Conservation (phyloP, 2,329 filamentous ascomycete species). For the Cercospora nicotianae region DNA sequence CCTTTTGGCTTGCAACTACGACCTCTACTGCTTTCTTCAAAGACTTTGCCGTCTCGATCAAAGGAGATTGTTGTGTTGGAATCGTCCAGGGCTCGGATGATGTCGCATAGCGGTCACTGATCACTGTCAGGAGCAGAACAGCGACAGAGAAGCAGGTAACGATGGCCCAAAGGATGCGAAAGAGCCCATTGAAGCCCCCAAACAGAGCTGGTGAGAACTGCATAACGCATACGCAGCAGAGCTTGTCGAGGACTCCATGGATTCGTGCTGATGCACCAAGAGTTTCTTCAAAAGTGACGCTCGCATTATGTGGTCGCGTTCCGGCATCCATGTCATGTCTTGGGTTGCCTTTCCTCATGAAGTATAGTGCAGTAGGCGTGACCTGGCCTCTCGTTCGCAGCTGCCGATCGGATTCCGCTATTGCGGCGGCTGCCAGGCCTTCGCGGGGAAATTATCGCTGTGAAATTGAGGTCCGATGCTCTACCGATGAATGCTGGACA, state of each 20-base stretch:
- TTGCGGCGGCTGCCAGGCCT: background rate
- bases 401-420: background rate
- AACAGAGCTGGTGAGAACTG: background rate
- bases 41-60: background rate
- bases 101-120: background rate
- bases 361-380: background rate
- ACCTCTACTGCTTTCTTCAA: background rate
- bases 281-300: background rate
- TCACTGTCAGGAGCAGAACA: background rate
- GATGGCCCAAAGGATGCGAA: background rate
- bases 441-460: background rate
- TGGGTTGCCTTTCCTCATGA: background rate
- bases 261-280: background rate
- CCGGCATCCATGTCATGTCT: background rate
- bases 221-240: background rate
- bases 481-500: background rate
- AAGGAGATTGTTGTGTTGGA: background rate
- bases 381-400: background rate
- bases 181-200: background rate
- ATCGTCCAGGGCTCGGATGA: background rate
- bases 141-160: background rate
- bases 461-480: background rate
- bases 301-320: background rate
- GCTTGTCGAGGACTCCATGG: background rate
- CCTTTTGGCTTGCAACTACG: constrained; percentile 1